Evolutionary conservation across 2,329 filamentous ascomycete genomes (phyloP).

Genomic region (Diaporthe eres): DNA sequence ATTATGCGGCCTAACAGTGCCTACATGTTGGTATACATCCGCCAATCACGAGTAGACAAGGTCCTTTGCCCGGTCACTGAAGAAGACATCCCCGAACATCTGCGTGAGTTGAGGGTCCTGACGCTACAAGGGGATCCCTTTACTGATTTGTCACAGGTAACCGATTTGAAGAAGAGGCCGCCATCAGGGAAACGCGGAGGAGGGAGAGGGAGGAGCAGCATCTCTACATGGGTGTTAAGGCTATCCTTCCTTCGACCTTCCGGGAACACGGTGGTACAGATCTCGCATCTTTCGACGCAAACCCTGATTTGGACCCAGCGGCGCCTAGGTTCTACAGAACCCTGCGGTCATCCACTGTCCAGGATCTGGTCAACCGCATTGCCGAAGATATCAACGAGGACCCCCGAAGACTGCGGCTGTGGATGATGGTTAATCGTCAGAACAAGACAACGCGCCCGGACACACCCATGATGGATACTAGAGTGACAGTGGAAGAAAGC

Average conservation of each 20-base stretch:
- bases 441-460: conserved; percentile 97
- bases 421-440: conserved; percentile 98
- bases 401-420: conserved; percentile 81
- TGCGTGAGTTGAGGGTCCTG: conserved; percentile 68
- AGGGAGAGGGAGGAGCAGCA: conserved; percentile 96
- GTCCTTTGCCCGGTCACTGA: conserved; percentile 83
- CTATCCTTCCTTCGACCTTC: conserved; percentile 88
- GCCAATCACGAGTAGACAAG: conserved; percentile 86
- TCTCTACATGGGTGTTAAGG: conserved; percentile 87
- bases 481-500: conserved; percentile 82
- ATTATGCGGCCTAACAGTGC: conserved; percentile 83
- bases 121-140: conserved; percentile 11
- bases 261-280: conserved; percentile 87
- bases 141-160: conserved; percentile 63
- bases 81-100: conserved; percentile 84
- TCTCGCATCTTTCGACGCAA: conserved; percentile 77
- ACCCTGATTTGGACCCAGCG: conserved; percentile 70
- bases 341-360: conserved; percentile 80
- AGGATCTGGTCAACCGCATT: conserved; percentile 80
- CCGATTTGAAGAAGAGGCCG: conserved; percentile 86
- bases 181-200: conserved; percentile 79
- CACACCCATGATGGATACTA: conserved; percentile 82
- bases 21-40: conserved; percentile 99
- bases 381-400: conserved; percentile 79
- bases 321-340: conserved; percentile 81